A percentile compares a stretch with the other conserved stretches of the same genome.
These are phyloP conservation scores for Penicillium aurantiogriseum DNA, from an alignment of 2,329 filamentous ascomycete species.

Conservation along the genomic window DNA sequence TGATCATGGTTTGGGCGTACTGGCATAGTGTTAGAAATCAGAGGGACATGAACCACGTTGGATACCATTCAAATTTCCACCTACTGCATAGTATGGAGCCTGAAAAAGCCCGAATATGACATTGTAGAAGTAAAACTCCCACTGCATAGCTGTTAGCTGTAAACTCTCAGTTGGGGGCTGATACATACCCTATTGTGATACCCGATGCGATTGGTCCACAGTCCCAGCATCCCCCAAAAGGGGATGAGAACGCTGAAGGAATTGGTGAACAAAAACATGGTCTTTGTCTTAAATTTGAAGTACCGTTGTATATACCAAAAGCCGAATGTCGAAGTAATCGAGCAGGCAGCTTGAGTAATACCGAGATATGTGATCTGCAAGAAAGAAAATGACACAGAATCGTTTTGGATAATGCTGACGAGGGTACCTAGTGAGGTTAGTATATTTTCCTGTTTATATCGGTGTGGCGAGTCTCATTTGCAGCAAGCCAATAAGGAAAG, in stretches of 20 bases:
- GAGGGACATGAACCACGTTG: neutral
- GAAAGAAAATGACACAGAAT: constrained; percentile 43
- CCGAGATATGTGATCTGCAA: constrained; percentile 44
- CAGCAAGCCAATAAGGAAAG: no score
- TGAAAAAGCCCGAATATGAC: constrained; percentile 45
- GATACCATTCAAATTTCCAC: neutral
- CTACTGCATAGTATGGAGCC: constrained; percentile 43
- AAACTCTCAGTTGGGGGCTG: neutral
- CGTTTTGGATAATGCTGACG: constrained; percentile 43
- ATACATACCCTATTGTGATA: constrained; percentile 39
- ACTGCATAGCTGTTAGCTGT: constrained; percentile 22
- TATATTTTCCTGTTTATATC: neutral
- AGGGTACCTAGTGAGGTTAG: constrained; percentile 29
- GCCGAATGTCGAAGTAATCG: constrained; percentile 41
- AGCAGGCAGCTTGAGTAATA: constrained; percentile 40
- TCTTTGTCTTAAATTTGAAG: constrained; percentile 42
- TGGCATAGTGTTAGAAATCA: constrained; percentile 8
- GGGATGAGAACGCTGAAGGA: constrained; percentile 44
- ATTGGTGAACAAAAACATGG: constrained; percentile 45
- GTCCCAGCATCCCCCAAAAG: constrained; percentile 44
- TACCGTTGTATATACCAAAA: constrained; percentile 46
- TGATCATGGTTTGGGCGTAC: constrained; percentile 48
- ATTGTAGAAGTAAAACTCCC: constrained; percentile 48
- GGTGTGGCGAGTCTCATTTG: neutral
- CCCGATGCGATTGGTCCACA: constrained; percentile 41